These are phyloP conservation scores for Aphanomyces stellatus DNA, from an alignment of 352 stramenopile species.

Conservation along the genomic window DNA sequence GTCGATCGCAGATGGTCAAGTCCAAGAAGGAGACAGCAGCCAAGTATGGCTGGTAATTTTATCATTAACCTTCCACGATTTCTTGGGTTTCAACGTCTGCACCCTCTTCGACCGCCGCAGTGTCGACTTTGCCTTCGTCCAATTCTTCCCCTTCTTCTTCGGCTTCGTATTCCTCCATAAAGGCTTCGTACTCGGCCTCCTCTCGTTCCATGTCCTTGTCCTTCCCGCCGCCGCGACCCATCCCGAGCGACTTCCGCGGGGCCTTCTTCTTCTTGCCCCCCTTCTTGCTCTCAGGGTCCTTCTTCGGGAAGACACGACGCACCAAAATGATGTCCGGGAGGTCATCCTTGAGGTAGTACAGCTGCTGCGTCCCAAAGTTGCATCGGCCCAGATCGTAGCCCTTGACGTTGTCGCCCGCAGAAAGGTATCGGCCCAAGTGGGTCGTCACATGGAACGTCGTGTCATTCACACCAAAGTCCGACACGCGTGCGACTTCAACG, in stretches of 20 bases:
- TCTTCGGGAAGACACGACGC: conserved; percentile 43
- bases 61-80: not conserved
- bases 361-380: conserved; percentile 42
- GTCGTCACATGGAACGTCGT: conserved; percentile 55
- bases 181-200: conserved; percentile 50
- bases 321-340: conserved; percentile 70
- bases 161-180: conserved; percentile 50
- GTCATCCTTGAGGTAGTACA: conserved; percentile 34
- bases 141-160: conserved; percentile 24
- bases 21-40: conserved; percentile 70
- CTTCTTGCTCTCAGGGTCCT: conserved; percentile 27
- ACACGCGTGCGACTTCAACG: conserved; percentile 54
- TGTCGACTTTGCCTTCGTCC: conserved; percentile 17
- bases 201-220: conserved; percentile 40
- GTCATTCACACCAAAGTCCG: conserved; percentile 76
- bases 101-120: conserved; percentile 13
- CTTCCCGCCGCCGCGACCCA: conserved; percentile 33
- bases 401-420: conserved; percentile 56
- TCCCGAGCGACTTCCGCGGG: not conserved
- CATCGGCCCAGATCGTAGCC: conserved; percentile 58
- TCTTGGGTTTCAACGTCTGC: conserved; percentile 29
- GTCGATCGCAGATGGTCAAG: conserved; percentile 50
- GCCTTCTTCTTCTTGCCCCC: conserved; percentile 49
- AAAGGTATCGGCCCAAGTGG: conserved; percentile 49
- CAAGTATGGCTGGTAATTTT: conserved; percentile 67